Percentiles rank a stretch among this genome's conserved stretches.
Conservation (phyloP, 2,329 filamentous ascomycete genomes). For the Diaporthe sp. region DNA sequence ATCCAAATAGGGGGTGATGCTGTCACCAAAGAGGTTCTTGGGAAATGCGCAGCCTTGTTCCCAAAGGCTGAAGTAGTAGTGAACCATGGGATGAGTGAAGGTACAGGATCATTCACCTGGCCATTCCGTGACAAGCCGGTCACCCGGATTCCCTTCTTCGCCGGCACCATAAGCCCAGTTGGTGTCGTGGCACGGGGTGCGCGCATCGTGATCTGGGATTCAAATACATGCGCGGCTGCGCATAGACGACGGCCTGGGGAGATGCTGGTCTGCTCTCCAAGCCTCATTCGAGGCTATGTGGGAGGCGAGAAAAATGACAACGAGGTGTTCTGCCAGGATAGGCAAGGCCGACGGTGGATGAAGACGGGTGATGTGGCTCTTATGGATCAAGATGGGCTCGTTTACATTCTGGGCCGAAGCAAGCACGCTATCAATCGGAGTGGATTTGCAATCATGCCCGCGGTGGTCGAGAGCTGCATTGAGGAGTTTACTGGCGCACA, state of each 20-base stretch:
- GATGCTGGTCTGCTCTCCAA: background rate
- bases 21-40: background rate
- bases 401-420: constrained; percentile 1
- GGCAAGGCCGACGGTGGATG: background rate
- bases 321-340: background rate
- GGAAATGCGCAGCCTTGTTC: background rate
- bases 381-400: background rate
- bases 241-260: background rate
- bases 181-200: background rate
- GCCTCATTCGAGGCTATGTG: background rate
- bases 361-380: background rate
- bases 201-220: constrained; percentile 2
- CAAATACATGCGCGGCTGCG: background rate
- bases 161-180: background rate
- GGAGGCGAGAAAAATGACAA: background rate
- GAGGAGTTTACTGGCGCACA: constrained; percentile 1
- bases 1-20: background rate
- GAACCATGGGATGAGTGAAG: background rate
- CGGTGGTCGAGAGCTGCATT: background rate
- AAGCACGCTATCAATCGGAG: background rate
- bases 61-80: background rate
- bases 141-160: background rate
- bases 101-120: background rate
- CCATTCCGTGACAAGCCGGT: background rate
- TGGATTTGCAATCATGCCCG: constrained; percentile 1